Evolutionary conservation across 495 filamentous ascomycete genomes (phyloP).

Genomic region (Penicillium crystallinum): DNA sequence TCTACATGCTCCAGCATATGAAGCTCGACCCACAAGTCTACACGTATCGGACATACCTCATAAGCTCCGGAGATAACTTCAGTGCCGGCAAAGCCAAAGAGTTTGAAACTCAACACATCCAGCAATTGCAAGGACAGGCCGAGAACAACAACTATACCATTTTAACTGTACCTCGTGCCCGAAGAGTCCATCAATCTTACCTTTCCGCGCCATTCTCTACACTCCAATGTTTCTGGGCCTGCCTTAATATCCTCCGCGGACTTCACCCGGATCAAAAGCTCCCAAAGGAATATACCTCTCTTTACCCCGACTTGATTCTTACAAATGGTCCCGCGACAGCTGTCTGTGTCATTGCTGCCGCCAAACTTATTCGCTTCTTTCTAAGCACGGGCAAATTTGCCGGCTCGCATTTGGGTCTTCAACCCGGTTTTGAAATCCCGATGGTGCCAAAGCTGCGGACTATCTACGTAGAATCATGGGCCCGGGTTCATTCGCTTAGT

Average conservation of each 20-base stretch:
- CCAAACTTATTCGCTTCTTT: slow-evolving; percentile 61
- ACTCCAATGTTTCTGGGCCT: slow-evolving; percentile 51
- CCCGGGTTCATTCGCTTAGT: slow-evolving; percentile 72
- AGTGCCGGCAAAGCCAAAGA: slow-evolving; percentile 60
- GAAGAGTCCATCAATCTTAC: slow-evolving; percentile 72
- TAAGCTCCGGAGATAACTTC: slow-evolving; percentile 71
- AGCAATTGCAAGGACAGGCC: neutral
- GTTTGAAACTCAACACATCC: slow-evolving; percentile 49
- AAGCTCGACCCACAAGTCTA: slow-evolving; percentile 43
- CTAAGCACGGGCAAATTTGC: slow-evolving; percentile 4
- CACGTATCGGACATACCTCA: slow-evolving; percentile 73
- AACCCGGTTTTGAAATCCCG: neutral
- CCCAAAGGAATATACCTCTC: slow-evolving; percentile 15
- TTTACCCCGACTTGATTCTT: slow-evolving; percentile 67
- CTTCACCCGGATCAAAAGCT: slow-evolving; percentile 27
- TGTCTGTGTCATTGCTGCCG: slow-evolving; percentile 69
- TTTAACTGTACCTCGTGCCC: slow-evolving; percentile 62
- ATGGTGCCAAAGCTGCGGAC: slow-evolving; percentile 53
- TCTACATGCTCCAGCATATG: slow-evolving; percentile 62
- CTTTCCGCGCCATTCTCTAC: slow-evolving; percentile 59
- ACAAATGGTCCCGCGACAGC: slow-evolving; percentile 87
- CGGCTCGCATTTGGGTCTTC: neutral
- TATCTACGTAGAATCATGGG: slow-evolving; percentile 90
- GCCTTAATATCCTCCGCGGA: slow-evolving; percentile 40
- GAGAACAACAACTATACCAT: slow-evolving; percentile 42